Evolutionary conservation across 345 rosid species (phyloP), one percentile per base, ranked within the genome.

Genomic region (Dipteronia dyeriana): DNA sequence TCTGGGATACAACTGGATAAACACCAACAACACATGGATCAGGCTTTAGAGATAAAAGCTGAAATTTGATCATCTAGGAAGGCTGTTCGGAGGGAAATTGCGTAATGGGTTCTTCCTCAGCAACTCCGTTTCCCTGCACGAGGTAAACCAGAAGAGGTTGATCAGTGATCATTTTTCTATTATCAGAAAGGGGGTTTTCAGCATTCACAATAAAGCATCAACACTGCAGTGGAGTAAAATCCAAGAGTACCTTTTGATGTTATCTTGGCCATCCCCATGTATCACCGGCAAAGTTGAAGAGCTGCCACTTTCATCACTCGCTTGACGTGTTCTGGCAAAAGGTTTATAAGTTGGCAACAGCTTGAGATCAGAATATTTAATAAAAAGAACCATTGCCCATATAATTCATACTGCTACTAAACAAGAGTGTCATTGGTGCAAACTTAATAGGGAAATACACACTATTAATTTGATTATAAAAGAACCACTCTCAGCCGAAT

Each of bases 71-170:
- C 89, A 93, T 79, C 99, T 78, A 11, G 94, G 92, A 76, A 91
- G 92, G 79, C 93, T 86, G 82, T 72, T 86, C 22, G 77, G 70
- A 54, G 98, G 97, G 83, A 95, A 95, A 81, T 93, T 88, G 72
- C 98, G 89, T 62, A 93, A 78, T 2, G 98, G 99, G 70, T 92
- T 90, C 83, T 90, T 90, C 83, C 91, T 85, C 77, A 95, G 81
- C 20, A 95, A 84, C 80, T 90, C 95, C 16, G 94, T 89, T 80
- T 91, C 97, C 85, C 97, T 92, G 87, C 78, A 57, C 39, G 78
- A 26, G 16, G 22, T 20, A 69, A 31, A 75, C 41, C 12, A 38
- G 51, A 39, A 16, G 61, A 53, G 20, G 41, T 34, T 67, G 49
- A 49, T 72, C 29, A 70, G 69, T 43, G 13, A 10, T 20, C 38